Percentiles rank a stretch among this genome's conserved stretches.
Evolutionary conservation across 148 eudicot species (phyloP).

Genomic region (Polygonum aviculare): DNA sequence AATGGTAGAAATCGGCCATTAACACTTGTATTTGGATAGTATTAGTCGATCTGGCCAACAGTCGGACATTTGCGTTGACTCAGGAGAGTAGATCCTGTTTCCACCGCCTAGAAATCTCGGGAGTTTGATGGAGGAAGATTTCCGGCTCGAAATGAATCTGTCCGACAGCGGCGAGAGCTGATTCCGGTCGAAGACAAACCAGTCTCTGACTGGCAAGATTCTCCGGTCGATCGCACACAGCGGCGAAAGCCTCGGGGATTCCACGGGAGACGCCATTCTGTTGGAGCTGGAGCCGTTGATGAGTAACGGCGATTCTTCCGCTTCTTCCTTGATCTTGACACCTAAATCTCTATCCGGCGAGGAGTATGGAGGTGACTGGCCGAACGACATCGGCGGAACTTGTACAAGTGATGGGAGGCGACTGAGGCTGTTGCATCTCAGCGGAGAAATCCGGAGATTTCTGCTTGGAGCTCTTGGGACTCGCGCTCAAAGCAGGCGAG

Average conservation of each 20-base stretch:
- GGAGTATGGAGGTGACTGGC: too few relatives aligned
- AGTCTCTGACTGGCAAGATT: slow-evolving; percentile 22
- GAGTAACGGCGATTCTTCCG: slow-evolving; percentile 38
- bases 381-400: too few relatives aligned
- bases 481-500: too few relatives aligned
- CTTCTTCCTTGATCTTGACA: slow-evolving; percentile 30
- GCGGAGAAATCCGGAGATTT: too few relatives aligned
- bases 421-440: too few relatives aligned
- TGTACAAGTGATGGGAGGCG: too few relatives aligned
- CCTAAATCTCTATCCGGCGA: too few relatives aligned
- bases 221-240: slow-evolving; percentile 16
- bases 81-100: slow-evolving; percentile 20
- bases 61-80: slow-evolving; percentile 18
- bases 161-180: slow-evolving; percentile 1
- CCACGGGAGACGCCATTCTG: slow-evolving; percentile 21
- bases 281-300: slow-evolving; percentile 27
- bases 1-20: too few relatives aligned
- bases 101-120: slow-evolving; percentile 32
- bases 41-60: too few relatives aligned
- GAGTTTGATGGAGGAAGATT: slow-evolving; percentile 22
- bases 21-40: too few relatives aligned
- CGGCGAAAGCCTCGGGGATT: slow-evolving; percentile 33
- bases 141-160: slow-evolving; percentile 16
- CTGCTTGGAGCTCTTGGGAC: too few relatives aligned
- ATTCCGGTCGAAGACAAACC: slow-evolving; percentile 19